A percentile compares a stretch with the other conserved stretches of the same genome.
These are phyloP conservation scores for Pyrenophora graminea DNA, from an alignment of 2,329 filamentous ascomycete species.

Conservation along the genomic window DNA sequence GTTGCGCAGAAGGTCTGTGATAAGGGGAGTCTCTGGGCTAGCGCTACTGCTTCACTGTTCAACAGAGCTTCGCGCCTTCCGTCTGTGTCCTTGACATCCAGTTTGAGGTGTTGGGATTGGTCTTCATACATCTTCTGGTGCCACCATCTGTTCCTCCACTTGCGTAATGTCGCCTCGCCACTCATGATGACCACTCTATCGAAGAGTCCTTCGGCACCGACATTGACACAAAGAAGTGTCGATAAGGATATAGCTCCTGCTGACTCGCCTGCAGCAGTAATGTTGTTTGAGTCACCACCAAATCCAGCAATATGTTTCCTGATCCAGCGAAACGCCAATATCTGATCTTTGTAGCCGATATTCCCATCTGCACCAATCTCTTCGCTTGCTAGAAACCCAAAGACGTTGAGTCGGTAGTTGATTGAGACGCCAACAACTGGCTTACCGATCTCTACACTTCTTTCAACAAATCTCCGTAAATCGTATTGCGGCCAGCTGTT, in stretches of 20 bases:
- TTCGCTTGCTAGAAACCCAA: constrained; percentile 50
- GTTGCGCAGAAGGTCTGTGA: constrained; percentile 32
- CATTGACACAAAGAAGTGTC: constrained; percentile 33
- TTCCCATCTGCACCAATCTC: constrained; percentile 49
- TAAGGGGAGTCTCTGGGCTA: constrained; percentile 30
- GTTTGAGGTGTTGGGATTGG: constrained; percentile 25
- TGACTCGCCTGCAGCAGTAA: constrained; percentile 52
- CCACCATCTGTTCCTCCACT: constrained; percentile 32
- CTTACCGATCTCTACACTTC: constrained; percentile 48
- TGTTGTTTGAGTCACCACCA: constrained; percentile 45
- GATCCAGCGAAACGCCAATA: constrained; percentile 46
- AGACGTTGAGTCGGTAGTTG: constrained; percentile 40
- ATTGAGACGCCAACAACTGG: constrained; percentile 52
- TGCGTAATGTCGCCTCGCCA: constrained; percentile 36
- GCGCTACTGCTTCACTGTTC: constrained; percentile 23
- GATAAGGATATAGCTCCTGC: constrained; percentile 49
- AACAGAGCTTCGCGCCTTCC: constrained; percentile 20
- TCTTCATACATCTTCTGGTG: constrained; percentile 33
- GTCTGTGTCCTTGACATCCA: constrained; percentile 13
- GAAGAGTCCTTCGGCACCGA: constrained; percentile 30
- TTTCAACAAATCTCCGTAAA: constrained; percentile 50
- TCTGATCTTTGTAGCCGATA: constrained; percentile 43
- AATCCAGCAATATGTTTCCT: constrained; percentile 46
- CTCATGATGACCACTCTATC: constrained; percentile 39
- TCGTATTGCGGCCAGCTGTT: constrained; percentile 60